Percentiles rank a stretch among this genome's conserved stretches.
Conservation (phyloP, 1,284 basidiomycete species). For the Calocybe gambosa region DNA sequence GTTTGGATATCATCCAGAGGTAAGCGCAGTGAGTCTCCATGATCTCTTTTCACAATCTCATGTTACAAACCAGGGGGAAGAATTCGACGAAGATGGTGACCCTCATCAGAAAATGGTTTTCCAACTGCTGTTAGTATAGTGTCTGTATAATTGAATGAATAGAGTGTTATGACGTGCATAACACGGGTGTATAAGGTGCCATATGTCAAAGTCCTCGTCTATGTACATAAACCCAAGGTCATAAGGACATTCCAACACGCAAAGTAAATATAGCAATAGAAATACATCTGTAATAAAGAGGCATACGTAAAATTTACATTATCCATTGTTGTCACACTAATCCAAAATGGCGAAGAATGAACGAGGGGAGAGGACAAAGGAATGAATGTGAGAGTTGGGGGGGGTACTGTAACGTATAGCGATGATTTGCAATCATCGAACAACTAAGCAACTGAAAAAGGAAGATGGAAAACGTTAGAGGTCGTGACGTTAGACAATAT, state of each 20-base stretch:
- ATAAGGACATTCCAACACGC: background rate
- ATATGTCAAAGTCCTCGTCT: background rate
- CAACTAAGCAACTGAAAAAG: background rate
- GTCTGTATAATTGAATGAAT: constrained; percentile 6
- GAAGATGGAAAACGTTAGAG: constrained; percentile 15
- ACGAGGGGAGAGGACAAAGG: constrained; percentile 11
- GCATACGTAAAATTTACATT: constrained; percentile 15
- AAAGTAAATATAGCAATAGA: constrained; percentile 17
- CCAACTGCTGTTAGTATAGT: constrained; percentile 39
- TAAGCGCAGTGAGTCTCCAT: constrained; percentile 28
- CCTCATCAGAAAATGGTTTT: constrained; percentile 75
- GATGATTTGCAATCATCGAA: background rate
- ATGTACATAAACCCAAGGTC: background rate
- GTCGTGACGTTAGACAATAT: constrained; percentile 19
- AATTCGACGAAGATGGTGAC: constrained; percentile 76
- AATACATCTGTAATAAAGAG: constrained; percentile 27
- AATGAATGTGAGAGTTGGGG: background rate
- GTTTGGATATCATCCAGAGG: constrained; percentile 66
- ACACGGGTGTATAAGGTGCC: constrained; percentile 12
- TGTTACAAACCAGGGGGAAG: constrained; percentile 45
- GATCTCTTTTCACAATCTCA: no score
- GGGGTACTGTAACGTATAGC: no score
- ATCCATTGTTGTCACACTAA: constrained; percentile 9
- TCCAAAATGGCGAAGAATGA: constrained; percentile 14
- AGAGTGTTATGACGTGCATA: background rate